phyloP scores from a whole-genome alignment of 495 filamentous ascomycete species.

The Barbatosphaeria neglecta region DNA sequence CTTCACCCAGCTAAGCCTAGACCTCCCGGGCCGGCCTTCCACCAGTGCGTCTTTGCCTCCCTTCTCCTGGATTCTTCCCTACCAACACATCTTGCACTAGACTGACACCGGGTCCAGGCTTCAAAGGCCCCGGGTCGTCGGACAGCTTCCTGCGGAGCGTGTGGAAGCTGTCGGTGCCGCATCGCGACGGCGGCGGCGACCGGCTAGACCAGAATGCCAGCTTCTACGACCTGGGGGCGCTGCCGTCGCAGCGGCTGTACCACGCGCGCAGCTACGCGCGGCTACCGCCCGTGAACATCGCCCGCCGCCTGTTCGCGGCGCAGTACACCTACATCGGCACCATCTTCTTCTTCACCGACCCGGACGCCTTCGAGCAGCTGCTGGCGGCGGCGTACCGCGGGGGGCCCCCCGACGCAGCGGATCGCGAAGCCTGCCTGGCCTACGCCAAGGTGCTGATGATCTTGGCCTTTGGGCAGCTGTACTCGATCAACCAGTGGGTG shows the following conservation, averaged over 20 bases:
- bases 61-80: too few relatives aligned
- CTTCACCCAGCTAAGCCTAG: slow-evolving; percentile 10
- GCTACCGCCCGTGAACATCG: slow-evolving; percentile 32
- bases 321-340: slow-evolving; percentile 42
- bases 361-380: slow-evolving; percentile 29
- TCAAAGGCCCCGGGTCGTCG: slow-evolving; percentile 12
- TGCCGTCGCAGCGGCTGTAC: slow-evolving; percentile 8
- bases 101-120: not conserved
- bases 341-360: slow-evolving; percentile 37
- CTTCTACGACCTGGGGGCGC: slow-evolving; percentile 10
- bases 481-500: slow-evolving; percentile 40
- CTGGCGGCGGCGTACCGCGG: slow-evolving; percentile 24
- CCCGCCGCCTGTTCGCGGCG: slow-evolving; percentile 33
- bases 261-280: slow-evolving; percentile 4
- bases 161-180: slow-evolving; percentile 6
- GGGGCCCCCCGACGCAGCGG: slow-evolving; percentile 8
- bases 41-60: not conserved
- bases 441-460: slow-evolving; percentile 29
- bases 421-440: slow-evolving; percentile 11
- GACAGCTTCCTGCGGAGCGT: slow-evolving; percentile 12
- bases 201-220: slow-evolving; percentile 7
- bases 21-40: slow-evolving; percentile 2
- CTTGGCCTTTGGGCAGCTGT: slow-evolving; percentile 41
- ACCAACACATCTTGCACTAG: not conserved
- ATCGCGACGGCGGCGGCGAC: slow-evolving; percentile 6